Percentiles rank a stretch among this genome's conserved stretches.
These are phyloP conservation scores for Daucus carota DNA, from an alignment of 129 eudicot species.

Conservation along the genomic window DNA sequence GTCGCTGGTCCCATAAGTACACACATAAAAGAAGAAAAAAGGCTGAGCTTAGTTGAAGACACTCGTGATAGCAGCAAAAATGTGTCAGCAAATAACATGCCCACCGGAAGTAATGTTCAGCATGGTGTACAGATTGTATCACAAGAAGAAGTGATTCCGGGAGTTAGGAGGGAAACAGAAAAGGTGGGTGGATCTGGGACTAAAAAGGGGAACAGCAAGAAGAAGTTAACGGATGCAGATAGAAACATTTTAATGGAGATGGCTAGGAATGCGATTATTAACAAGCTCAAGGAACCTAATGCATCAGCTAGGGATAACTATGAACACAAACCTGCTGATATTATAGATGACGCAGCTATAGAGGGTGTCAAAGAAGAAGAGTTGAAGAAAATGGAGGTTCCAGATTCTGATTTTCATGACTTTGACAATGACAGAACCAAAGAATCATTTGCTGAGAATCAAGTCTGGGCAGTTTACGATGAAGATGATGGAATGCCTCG, in stretches of 20 bases:
- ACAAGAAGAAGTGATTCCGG: too few species aligned
- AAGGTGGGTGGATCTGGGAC: too few species aligned
- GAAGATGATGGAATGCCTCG: constrained; percentile 94
- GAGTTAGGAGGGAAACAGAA: too few species aligned
- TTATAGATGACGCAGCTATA: neutral
- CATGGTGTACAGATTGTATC: too few species aligned
- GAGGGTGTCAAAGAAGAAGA: constrained; percentile 2
- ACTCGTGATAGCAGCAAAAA: too few species aligned
- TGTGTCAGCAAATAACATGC: too few species aligned
- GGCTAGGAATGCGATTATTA: constrained; percentile 40
- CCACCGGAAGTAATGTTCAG: too few species aligned
- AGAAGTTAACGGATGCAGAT: too few species aligned
- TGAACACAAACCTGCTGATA: neutral
- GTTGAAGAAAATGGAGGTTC: constrained; percentile 46
- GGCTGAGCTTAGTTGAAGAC: too few species aligned
- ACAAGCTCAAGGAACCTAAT: constrained; percentile 33
- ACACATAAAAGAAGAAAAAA: too few species aligned
- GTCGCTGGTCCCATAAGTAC: too few species aligned
- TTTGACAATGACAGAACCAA: constrained; percentile 63
- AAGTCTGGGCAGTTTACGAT: constrained; percentile 89
- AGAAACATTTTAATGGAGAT: constrained; percentile 47
- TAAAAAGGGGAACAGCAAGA: too few species aligned
- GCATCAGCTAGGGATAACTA: constrained; percentile 1
- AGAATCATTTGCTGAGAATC: constrained; percentile 41
- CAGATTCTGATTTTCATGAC: constrained; percentile 71